These are phyloP conservation scores for Claviceps spartinae DNA, from an alignment of 2,329 filamentous ascomycete species.

Conservation along the genomic window DNA sequence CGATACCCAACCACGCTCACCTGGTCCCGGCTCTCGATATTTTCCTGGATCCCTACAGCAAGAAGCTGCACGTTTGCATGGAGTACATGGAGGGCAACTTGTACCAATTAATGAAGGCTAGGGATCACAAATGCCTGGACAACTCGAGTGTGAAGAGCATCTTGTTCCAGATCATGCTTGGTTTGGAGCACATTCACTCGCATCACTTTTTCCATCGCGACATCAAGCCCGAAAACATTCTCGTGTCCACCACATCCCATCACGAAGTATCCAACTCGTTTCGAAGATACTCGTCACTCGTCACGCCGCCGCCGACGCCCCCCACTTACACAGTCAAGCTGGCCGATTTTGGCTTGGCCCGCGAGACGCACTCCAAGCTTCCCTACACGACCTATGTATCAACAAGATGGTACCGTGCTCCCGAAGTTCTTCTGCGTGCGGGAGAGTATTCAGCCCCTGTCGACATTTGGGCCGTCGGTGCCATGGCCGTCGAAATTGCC, in stretches of 20 bases:
- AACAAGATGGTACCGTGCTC: slow-evolving; percentile 93
- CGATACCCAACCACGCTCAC: slow-evolving; percentile 75
- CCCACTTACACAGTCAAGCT: slow-evolving; percentile 95
- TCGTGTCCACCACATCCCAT: slow-evolving; percentile 81
- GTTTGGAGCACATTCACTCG: slow-evolving; percentile 91
- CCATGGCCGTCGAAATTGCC: slow-evolving; percentile 96
- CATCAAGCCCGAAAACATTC: slow-evolving; percentile 97
- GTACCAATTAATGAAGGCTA: slow-evolving; percentile 96
- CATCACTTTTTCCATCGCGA: slow-evolving; percentile 98
- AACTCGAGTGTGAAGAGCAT: slow-evolving; percentile 93
- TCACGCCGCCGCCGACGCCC: slow-evolving; percentile 89
- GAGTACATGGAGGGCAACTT: slow-evolving; percentile 99
- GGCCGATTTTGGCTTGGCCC: slow-evolving; percentile 92
- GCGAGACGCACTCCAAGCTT: slow-evolving; percentile 90
- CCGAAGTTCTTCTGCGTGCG: slow-evolving; percentile 83
- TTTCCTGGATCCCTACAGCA: slow-evolving; percentile 89
- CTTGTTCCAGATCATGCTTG: slow-evolving; percentile 89
- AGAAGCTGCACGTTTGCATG: slow-evolving; percentile 96
- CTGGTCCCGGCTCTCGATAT: slow-evolving; percentile 97
- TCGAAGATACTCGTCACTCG: slow-evolving; percentile 79
- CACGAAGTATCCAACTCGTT: slow-evolving; percentile 76
- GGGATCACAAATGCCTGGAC: slow-evolving; percentile 89
- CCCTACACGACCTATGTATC: slow-evolving; percentile 98
- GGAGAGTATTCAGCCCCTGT: slow-evolving; percentile 96
- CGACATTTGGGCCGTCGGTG: slow-evolving; percentile 96